phyloP scores from a whole-genome alignment of 2,329 filamentous ascomycete species.

The Colletotrichum sojae region DNA sequence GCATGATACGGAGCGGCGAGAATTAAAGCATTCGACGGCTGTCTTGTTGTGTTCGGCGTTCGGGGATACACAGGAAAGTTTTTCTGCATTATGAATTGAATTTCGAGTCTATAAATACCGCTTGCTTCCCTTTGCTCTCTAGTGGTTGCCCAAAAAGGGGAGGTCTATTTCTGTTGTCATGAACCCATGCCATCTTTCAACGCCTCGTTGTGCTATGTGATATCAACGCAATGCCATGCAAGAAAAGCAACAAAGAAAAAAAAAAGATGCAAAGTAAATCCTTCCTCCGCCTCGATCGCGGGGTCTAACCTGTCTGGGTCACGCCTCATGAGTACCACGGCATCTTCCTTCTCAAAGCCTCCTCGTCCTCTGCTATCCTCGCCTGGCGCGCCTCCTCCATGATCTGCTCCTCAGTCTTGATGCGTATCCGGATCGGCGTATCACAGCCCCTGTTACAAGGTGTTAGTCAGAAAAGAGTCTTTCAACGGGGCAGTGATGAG shows the following conservation, averaged over 20 bases:
- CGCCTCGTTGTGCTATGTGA: conserved; percentile 34
- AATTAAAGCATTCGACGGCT: conserved; percentile 32
- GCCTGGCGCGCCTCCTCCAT: conserved; percentile 58
- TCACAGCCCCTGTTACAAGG: conserved; percentile 34
- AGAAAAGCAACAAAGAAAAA: conserved; percentile 16
- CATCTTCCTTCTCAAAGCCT: conserved; percentile 64
- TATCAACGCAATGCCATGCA: conserved; percentile 42
- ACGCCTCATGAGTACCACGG: conserved; percentile 48
- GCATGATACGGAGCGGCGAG: conserved; percentile 25
- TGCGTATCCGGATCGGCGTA: conserved; percentile 35
- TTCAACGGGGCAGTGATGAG: neutral
- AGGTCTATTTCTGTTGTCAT: conserved; percentile 24
- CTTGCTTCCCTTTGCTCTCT: neutral
- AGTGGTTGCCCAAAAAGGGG: neutral
- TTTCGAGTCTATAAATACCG: conserved; percentile 10
- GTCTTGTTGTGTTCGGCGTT: conserved; percentile 35
- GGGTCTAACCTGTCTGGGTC: too few species aligned
- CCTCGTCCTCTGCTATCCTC: conserved; percentile 59
- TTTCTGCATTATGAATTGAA: conserved; percentile 30
- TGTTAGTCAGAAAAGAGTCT: conserved; percentile 10
- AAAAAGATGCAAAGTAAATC: neutral
- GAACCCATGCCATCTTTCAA: conserved; percentile 21
- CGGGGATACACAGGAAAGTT: conserved; percentile 3
- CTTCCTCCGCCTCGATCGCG: neutral
- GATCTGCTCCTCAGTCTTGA: conserved; percentile 64